Evolutionary conservation across 495 filamentous ascomycete species (phyloP).

Genomic region (Venustampulla echinocandica): DNA sequence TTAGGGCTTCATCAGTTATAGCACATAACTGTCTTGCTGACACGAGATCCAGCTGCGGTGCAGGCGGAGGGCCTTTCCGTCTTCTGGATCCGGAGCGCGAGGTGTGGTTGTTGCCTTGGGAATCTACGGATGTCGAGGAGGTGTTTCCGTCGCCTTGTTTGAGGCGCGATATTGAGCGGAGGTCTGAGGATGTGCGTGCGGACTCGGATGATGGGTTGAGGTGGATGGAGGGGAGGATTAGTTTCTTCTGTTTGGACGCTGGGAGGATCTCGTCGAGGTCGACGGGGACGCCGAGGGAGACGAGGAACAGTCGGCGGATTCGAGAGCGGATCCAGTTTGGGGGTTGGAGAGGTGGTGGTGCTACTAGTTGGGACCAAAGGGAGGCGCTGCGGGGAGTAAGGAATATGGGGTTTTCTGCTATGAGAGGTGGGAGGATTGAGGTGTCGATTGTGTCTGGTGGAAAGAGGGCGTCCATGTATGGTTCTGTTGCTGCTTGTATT

Average conservation of each 20-base stretch:
- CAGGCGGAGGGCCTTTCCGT: constrained; percentile 50
- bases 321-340: constrained; percentile 97
- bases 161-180: constrained; percentile 40
- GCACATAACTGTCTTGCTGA: constrained; percentile 68
- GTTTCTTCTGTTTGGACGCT: constrained; percentile 94
- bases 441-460: constrained; percentile 41
- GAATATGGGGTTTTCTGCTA: constrained; percentile 50
- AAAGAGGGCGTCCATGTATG: constrained; percentile 49
- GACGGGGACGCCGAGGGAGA: constrained; percentile 90
- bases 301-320: constrained; percentile 91
- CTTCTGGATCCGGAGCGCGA: constrained; percentile 36
- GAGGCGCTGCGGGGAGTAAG: constrained; percentile 67
- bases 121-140: constrained; percentile 48
- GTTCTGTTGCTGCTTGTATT: constrained; percentile 40
- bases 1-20: constrained; percentile 74
- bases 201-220: constrained; percentile 33
- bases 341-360: constrained; percentile 87
- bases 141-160: constrained; percentile 46
- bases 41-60: constrained; percentile 72
- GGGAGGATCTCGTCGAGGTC: constrained; percentile 96
- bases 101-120: constrained; percentile 37
- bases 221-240: constrained; percentile 80
- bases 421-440: constrained; percentile 38
- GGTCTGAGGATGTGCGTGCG: constrained; percentile 42
- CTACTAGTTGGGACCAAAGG: constrained; percentile 92